Conservation (phyloP, 2,329 filamentous ascomycete species). For the Tolypocladium tundrense region DNA sequence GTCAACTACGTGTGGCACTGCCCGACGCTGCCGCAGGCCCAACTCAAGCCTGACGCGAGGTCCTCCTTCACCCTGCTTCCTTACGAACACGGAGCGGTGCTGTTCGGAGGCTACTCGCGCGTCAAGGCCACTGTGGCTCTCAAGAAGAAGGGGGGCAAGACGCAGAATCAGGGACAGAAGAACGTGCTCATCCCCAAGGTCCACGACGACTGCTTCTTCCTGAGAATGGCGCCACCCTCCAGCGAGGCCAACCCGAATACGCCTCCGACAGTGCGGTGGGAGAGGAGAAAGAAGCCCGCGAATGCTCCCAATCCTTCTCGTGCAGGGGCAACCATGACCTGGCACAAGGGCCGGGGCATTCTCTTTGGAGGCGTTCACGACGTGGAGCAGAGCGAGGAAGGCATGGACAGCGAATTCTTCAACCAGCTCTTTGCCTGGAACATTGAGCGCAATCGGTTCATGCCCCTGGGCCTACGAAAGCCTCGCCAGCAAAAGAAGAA, state of each 20-base stretch:
- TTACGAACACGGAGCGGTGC: constrained; percentile 77
- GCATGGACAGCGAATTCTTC: constrained; percentile 96
- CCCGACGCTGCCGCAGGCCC: constrained; percentile 63
- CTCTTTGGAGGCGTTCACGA: constrained; percentile 92
- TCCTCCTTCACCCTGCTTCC: constrained; percentile 89
- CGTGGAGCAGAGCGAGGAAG: constrained; percentile 83
- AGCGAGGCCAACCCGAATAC: constrained; percentile 55
- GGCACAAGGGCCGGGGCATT: constrained; percentile 87
- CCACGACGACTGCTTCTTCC: constrained; percentile 90
- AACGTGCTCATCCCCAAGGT: constrained; percentile 78
- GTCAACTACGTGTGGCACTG: constrained; percentile 75
- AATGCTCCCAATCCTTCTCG: constrained; percentile 77
- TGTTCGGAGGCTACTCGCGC: constrained; percentile 90
- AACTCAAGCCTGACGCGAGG: constrained; percentile 79
- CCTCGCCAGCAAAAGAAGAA: constrained; percentile 55
- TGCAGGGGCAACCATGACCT: constrained; percentile 86
- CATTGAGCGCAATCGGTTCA: constrained; percentile 89
- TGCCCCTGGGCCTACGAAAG: constrained; percentile 69
- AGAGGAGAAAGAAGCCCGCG: constrained; percentile 82
- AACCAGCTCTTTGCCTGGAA: constrained; percentile 89
- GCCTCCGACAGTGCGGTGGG: constrained; percentile 74
- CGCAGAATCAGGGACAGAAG: constrained; percentile 49
- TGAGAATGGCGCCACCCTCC: constrained; percentile 66
- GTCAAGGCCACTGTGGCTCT: constrained; percentile 62
- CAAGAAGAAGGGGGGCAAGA: constrained; percentile 50